Evolutionary conservation across 306 rosid genomes (phyloP).

Genomic region (cucumber (Cucumis sativus)): Cucumber_9930_V3 NC_026660.2:29433001-29433500

Average conservation of each 20-base stretch:
- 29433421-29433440: not conserved
- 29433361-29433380: not conserved
- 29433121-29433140: too few relatives aligned
- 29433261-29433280: not conserved
- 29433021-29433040: too few relatives aligned
- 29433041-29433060: too few relatives aligned
- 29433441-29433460: not conserved
- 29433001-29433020: too few relatives aligned
- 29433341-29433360: not conserved
- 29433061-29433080: too few relatives aligned
- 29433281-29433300: not conserved
- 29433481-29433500: slow-evolving; percentile 20
- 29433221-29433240: not conserved
- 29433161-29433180: not conserved
- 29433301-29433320: not conserved
- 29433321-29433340: not conserved
- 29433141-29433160: too few relatives aligned
- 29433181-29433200: not conserved
- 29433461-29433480: slow-evolving; percentile 12
- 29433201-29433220: not conserved
- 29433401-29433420: not conserved
- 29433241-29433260: not conserved
- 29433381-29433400: not conserved
- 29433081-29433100: too few relatives aligned
- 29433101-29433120: too few relatives aligned